Evolutionary conservation across 2,329 filamentous ascomycete genomes (phyloP).

Genomic region (Magnaporthiopsis rhizophila): DNA sequence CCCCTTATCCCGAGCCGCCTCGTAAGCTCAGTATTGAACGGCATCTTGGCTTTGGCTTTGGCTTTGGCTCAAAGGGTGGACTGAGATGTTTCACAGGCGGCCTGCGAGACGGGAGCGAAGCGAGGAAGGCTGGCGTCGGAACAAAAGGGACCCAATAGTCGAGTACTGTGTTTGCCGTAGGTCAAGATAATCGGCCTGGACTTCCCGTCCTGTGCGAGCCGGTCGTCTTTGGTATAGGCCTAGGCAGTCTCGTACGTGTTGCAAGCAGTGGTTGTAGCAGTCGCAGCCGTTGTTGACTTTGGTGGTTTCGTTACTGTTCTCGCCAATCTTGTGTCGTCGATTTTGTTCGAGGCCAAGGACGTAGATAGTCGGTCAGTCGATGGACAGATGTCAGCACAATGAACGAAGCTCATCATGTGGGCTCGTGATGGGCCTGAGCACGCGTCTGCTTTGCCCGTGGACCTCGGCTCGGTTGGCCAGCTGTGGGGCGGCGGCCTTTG

Average conservation of each 20-base stretch:
- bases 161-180: background rate
- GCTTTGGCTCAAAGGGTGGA: conserved; percentile 15
- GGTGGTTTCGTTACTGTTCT: background rate
- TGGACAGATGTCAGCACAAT: background rate
- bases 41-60: conserved; percentile 31
- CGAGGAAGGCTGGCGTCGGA: background rate
- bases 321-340: background rate
- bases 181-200: background rate
- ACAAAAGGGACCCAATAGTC: background rate
- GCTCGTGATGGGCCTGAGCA: background rate
- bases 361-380: background rate
- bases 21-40: conserved; percentile 50
- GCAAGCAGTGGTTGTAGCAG: no score
- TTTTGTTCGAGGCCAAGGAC: background rate
- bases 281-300: background rate
- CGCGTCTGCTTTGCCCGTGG: background rate
- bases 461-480: background rate
- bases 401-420: background rate
- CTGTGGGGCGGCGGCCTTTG: background rate
- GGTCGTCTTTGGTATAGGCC: background rate
- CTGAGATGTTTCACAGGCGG: background rate
- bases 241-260: background rate
- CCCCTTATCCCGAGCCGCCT: conserved; percentile 46
- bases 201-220: background rate
- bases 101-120: background rate